Base-by-base conservation (phyloP, 805 yeast species). In the Myxozyma neotropica region DNA sequence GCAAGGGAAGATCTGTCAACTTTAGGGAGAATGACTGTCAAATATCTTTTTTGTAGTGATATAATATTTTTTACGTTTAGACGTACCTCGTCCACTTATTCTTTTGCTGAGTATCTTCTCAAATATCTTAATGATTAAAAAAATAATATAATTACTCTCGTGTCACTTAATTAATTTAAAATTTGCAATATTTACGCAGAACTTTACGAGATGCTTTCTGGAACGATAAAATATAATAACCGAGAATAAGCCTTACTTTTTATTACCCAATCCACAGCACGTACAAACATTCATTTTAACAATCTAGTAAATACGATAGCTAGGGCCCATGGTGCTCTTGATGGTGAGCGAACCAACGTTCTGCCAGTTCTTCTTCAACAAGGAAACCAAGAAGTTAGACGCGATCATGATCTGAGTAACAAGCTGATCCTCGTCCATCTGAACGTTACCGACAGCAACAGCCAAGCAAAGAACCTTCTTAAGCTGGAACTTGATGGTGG, bases 281-380 rank as follows among this genome's bases (percentile, higher is more conserved):
- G 50, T 46, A 40, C 50, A 39, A 44, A 31, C 26, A 31, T 33
- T n/a, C 21, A 33, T 24, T 15, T 38, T 8, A 33, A 42, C 17
- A 23, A 44, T 77, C 82, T 92, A 94, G 94, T 94, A 94, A 80
- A 94, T 87, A 88, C 98, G 92, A 95, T 86, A 90, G 78, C 98
- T 88, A 80, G 98, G 99, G 83, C 99, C 99, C 99, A 94, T 94
- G 81, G 98, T 85, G 68, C 97, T 90, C 86, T 94, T 94, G 85
- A 94, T 87, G 78, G 92, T 97, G 81, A 94, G 84, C 77, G 99
- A 94, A 76, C 99, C 99, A 78, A 94, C 97, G 83, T 94, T 94
- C 87, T 94, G 99, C 99, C 99, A 94, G 96, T 94, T 90, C 93
- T 94, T 94, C 96, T 94, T 94, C 81, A 94, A 86, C 81, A 94